Evolutionary conservation across 768 basidiomycete genomes (phyloP).

Genomic region (Mycena capillaripes): DNA sequence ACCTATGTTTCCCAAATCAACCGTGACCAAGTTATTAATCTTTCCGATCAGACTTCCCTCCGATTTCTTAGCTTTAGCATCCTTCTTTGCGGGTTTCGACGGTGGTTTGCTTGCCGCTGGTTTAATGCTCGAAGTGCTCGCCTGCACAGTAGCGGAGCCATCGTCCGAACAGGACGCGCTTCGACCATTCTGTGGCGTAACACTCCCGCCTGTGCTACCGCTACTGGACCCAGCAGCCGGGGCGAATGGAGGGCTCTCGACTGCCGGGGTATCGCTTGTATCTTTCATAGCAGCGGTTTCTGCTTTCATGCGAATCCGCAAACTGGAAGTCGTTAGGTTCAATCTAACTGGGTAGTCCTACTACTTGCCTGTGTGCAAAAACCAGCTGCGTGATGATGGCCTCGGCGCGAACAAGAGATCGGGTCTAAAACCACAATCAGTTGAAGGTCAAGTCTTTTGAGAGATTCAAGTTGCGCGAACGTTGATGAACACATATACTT

Average conservation of each 20-base stretch:
- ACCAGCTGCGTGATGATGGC: slow-evolving; percentile 58
- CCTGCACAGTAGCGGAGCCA: slow-evolving; percentile 15
- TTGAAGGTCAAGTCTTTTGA: slow-evolving; percentile 46
- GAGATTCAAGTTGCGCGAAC: slow-evolving; percentile 35
- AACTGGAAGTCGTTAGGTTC: slow-evolving; percentile 30
- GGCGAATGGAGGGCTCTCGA: neutral
- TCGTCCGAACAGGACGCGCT: neutral
- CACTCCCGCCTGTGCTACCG: neutral
- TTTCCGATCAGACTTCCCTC: slow-evolving; percentile 72
- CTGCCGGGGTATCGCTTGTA: neutral
- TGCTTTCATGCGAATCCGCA: slow-evolving; percentile 75
- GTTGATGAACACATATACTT: slow-evolving; percentile 67
- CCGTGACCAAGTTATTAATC: slow-evolving; percentile 83
- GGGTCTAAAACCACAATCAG: slow-evolving; percentile 44
- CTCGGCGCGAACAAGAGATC: slow-evolving; percentile 64
- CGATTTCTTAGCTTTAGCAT: slow-evolving; percentile 25
- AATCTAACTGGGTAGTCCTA: neutral
- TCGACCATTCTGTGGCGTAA: neutral
- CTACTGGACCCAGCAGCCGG: neutral
- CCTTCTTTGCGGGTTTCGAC: neutral
- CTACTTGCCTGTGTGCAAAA: slow-evolving; percentile 51
- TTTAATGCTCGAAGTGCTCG: slow-evolving; percentile 44
- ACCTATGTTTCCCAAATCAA: slow-evolving; percentile 54
- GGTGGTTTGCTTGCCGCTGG: slow-evolving; percentile 7
- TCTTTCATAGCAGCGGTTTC: slow-evolving; percentile 34